Percentiles rank a stretch among this genome's conserved stretches.
These are phyloP conservation scores for Nicotiana tomentosiformis DNA, from an alignment of 257 asterid genomes.

Conservation along the genomic window DNA sequence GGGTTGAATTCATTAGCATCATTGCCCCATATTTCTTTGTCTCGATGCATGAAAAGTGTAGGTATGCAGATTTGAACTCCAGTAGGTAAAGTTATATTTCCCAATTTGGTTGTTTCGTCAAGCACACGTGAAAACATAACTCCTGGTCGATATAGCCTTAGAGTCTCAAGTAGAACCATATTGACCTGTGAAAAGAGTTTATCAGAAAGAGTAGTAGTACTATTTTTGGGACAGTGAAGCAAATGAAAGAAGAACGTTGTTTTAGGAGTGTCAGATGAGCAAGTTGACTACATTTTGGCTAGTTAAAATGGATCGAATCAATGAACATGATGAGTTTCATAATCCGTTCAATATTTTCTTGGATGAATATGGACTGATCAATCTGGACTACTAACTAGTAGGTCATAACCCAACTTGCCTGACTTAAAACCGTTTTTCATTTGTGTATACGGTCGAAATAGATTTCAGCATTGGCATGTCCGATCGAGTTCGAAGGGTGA, in stretches of 20 bases:
- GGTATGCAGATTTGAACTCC: slow-evolving; percentile 37
- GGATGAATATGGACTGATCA: background rate
- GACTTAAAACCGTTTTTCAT: background rate
- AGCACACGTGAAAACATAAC: slow-evolving; percentile 9
- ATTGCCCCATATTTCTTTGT: slow-evolving; percentile 37
- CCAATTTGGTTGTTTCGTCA: slow-evolving; percentile 23
- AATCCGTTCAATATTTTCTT: background rate
- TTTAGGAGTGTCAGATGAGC: background rate
- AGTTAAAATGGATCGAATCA: background rate
- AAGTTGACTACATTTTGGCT: background rate
- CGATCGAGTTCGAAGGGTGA: too few species aligned
- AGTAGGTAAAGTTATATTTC: slow-evolving; percentile 26
- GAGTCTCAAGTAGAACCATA: slow-evolving; percentile 53
- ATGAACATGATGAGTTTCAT: background rate
- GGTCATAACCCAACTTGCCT: too few species aligned
- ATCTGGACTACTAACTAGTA: too few species aligned
- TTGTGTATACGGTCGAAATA: too few species aligned
- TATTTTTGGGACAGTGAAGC: background rate
- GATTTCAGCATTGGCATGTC: too few species aligned
- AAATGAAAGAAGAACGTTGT: background rate
- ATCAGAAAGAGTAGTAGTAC: background rate
- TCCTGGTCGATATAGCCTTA: slow-evolving; percentile 46
- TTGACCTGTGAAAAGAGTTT: slow-evolving; percentile 20
- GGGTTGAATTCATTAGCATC: slow-evolving; percentile 56
- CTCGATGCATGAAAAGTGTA: slow-evolving; percentile 29